phyloP scores from a whole-genome alignment of 768 basidiomycete genomes.

The Auriscalpium microsporum region DNA sequence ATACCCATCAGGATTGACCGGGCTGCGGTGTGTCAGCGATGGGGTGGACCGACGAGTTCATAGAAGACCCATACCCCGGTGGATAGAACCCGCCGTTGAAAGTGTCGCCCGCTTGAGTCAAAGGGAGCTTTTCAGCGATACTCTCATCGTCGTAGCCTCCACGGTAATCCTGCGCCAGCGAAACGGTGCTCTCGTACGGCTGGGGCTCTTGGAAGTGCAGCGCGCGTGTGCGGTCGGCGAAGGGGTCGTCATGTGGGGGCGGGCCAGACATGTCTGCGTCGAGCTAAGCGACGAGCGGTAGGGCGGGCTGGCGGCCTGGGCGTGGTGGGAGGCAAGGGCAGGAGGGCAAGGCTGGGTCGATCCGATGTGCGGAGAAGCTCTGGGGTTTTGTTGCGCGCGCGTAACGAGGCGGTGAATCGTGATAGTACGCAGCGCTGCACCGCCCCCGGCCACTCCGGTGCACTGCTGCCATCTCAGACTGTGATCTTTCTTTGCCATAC shows the following conservation, averaged over 20 bases:
- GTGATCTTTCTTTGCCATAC: too few relatives aligned
- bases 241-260: constrained; percentile 48
- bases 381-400: constrained; percentile 8
- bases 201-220: constrained; percentile 56
- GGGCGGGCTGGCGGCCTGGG: too few relatives aligned
- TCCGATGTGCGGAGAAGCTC: not conserved
- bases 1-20: constrained; percentile 47
- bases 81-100: constrained; percentile 67
- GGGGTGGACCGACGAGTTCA: not conserved
- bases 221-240: constrained; percentile 57
- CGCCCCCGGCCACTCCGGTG: not conserved
- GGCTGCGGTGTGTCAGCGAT: constrained; percentile 9
- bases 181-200: constrained; percentile 51
- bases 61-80: constrained; percentile 44
- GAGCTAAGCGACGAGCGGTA: too few relatives aligned
- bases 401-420: constrained; percentile 16
- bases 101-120: constrained; percentile 44
- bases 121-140: constrained; percentile 65
- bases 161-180: constrained; percentile 46
- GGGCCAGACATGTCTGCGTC: not conserved
- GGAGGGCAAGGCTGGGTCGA: not conserved
- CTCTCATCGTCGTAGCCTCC: constrained; percentile 54
- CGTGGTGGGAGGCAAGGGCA: not conserved
- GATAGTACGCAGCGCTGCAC: not conserved
- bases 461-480: not conserved